A percentile compares a stretch with the other conserved stretches of the same genome.
Evolutionary conservation across 306 rosid species (phyloP).

Genomic region (Acacia confusa): DNA sequence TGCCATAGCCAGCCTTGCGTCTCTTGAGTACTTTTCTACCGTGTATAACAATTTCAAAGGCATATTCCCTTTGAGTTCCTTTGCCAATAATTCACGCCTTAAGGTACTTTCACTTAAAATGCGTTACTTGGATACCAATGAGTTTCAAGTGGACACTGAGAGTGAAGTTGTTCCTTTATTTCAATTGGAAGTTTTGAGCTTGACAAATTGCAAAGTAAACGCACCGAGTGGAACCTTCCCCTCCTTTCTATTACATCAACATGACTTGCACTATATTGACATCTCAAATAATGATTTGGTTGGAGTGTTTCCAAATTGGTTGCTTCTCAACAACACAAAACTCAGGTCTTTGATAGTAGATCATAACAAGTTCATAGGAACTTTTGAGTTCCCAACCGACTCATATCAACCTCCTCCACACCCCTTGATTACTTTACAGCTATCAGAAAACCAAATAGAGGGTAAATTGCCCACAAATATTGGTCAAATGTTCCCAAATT

Average conservation of each 20-base stretch:
- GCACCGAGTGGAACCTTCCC: neutral
- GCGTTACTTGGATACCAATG: neutral
- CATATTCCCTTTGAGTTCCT: neutral
- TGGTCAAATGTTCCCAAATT: neutral
- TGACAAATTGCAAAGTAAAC: neutral
- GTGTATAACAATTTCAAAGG: neutral
- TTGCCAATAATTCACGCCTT: neutral
- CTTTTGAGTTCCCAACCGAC: neutral
- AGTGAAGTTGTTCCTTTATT: neutral
- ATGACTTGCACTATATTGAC: neutral
- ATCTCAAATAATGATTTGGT: neutral
- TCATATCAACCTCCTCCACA: neutral
- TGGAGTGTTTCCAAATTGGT: neutral
- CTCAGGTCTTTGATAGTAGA: neutral
- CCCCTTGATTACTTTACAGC: neutral
- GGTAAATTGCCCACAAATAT: neutral
- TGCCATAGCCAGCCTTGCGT: neutral
- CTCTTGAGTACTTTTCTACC: neutral
- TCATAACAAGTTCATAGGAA: neutral
- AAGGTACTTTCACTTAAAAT: slow-evolving; percentile 4
- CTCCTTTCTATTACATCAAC: neutral
- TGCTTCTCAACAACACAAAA: neutral
- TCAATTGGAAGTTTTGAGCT: neutral
- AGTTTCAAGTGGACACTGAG: neutral
- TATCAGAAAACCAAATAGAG: neutral